phyloP scores from a whole-genome alignment of 768 basidiomycete species.

The Lactarius vividus region DNA sequence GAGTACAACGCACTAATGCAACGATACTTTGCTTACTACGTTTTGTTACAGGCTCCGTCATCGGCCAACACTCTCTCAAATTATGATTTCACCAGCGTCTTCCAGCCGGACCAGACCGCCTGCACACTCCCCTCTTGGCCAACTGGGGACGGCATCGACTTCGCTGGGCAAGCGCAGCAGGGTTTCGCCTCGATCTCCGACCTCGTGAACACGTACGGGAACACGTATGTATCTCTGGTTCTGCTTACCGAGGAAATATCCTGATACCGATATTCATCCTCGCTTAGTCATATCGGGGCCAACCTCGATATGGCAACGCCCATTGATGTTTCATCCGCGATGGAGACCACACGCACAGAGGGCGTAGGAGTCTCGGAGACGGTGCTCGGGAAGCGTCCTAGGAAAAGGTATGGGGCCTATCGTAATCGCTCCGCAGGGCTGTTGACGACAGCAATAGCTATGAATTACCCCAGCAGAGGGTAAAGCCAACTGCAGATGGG shows the following conservation, averaged over 20 bases:
- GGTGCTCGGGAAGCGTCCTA: background rate
- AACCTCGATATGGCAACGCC: background rate
- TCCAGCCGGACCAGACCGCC: background rate
- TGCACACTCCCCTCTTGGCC: background rate
- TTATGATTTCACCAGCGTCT: background rate
- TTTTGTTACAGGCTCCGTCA: background rate
- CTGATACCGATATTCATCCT: background rate
- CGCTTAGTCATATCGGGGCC: background rate
- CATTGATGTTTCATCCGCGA: background rate
- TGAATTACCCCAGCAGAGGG: background rate
- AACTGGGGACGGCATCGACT: background rate
- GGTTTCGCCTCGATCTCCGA: background rate
- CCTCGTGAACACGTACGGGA: background rate
- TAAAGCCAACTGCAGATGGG: background rate
- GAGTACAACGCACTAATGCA: background rate
- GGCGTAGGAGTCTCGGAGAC: too few relatives aligned
- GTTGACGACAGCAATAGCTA: background rate
- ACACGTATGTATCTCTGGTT: background rate
- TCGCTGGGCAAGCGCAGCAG: background rate
- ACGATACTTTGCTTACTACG: background rate
- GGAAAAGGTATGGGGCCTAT: background rate
- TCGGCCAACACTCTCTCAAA: background rate
- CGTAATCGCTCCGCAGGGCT: background rate
- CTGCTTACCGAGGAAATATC: background rate
- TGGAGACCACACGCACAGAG: background rate